These are phyloP conservation scores for Biscutella laevigata DNA, from an alignment of 441 rosid genomes.

Conservation along the genomic window DNA sequence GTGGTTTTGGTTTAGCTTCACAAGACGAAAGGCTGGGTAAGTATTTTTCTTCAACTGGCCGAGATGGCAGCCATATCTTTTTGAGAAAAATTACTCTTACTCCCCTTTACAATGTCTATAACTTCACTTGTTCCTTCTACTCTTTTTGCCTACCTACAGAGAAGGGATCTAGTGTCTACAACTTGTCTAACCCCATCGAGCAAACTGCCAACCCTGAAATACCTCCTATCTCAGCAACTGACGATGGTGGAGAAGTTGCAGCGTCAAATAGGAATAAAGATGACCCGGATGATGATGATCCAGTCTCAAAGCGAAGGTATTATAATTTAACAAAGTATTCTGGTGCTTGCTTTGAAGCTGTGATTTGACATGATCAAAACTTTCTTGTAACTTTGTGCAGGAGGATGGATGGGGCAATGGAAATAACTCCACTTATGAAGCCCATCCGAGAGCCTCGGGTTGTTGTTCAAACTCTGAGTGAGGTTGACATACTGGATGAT, in stretches of 20 bases:
- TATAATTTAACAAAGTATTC: background rate
- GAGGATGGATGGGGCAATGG: constrained; percentile 73
- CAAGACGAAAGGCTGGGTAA: constrained; percentile 71
- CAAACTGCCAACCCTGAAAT: constrained; percentile 46
- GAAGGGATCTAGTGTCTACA: constrained; percentile 45
- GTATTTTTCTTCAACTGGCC: constrained; percentile 34
- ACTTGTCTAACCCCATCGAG: constrained; percentile 35
- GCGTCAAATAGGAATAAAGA: constrained; percentile 24
- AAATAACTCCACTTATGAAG: constrained; percentile 69
- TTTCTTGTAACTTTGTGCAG: constrained; percentile 33
- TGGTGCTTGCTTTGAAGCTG: constrained; percentile 8
- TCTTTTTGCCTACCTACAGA: too few species aligned
- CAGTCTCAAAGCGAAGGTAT: constrained; percentile 73
- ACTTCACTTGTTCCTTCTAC: constrained; percentile 12
- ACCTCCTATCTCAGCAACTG: constrained; percentile 50
- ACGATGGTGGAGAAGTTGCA: constrained; percentile 44
- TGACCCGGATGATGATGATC: constrained; percentile 65
- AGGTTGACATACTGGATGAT: constrained; percentile 96
- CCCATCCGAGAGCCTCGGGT: constrained; percentile 93
- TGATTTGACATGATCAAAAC: constrained; percentile 18
- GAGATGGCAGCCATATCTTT: too few species aligned
- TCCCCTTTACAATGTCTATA: background rate
- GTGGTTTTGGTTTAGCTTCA: constrained; percentile 44
- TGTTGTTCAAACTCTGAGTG: constrained; percentile 93
- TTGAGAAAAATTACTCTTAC: too few species aligned